phyloP scores from a whole-genome alignment of 2,329 filamentous ascomycete species.

The Cordyceps fumosorosea region DNA sequence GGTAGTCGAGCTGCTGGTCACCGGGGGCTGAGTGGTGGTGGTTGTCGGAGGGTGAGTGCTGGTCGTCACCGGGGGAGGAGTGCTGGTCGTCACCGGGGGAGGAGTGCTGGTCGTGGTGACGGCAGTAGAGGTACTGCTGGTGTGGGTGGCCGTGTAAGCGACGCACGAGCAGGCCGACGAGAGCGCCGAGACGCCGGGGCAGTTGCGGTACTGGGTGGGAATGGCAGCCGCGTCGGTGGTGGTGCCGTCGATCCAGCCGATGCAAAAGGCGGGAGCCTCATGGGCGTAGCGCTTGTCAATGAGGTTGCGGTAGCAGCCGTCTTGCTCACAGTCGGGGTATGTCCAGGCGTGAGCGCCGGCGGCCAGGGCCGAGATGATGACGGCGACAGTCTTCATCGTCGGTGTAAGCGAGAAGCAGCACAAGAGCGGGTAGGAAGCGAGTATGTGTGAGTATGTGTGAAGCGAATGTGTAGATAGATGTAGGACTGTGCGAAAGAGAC shows the following conservation, averaged over 20 bases:
- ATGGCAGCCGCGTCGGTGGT: constrained; percentile 23
- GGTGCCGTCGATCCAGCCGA: constrained; percentile 24
- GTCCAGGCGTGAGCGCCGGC: constrained; percentile 21
- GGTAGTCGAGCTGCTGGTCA: background rate
- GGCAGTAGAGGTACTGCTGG: constrained; percentile 2
- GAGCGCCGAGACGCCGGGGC: constrained; percentile 20
- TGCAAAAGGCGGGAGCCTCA: constrained; percentile 26
- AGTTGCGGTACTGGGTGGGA: constrained; percentile 27
- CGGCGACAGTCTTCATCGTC: constrained; percentile 28
- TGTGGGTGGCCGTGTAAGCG: constrained; percentile 28
- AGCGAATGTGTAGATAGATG: constrained; percentile 3
- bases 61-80: constrained; percentile 1
- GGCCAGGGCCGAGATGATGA: constrained; percentile 27
- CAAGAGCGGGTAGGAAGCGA: background rate
- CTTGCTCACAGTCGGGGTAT: constrained; percentile 25
- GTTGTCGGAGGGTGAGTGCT: constrained; percentile 7
- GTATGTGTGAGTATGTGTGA: background rate
- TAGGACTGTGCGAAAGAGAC: background rate
- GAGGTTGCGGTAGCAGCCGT: constrained; percentile 32
- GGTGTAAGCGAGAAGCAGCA: background rate
- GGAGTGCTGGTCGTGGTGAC: constrained; percentile 8
- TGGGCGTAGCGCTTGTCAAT: constrained; percentile 26
- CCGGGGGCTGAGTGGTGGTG: constrained; percentile 4
- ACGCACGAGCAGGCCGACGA: constrained; percentile 34
- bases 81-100: background rate